These are phyloP conservation scores for Geranium rotundifolium DNA, from an alignment of 345 rosid genomes.

Conservation along the genomic window DNA sequence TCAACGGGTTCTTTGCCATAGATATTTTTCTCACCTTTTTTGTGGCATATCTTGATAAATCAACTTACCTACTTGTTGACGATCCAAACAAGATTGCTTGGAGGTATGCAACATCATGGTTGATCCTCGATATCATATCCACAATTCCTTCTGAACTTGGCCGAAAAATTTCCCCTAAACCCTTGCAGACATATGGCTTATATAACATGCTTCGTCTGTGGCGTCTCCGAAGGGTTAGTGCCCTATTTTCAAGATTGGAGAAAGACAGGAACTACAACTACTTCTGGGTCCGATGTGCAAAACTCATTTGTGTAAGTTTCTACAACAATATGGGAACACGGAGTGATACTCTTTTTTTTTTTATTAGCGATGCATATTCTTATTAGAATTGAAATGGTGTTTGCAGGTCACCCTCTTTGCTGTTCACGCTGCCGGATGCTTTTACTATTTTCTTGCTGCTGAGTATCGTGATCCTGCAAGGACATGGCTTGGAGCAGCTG, in stretches of 20 bases:
- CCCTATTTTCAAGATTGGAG: slow-evolving; percentile 67
- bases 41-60: too few relatives aligned
- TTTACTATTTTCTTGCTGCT: slow-evolving; percentile 80
- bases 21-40: too few relatives aligned
- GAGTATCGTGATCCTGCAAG: slow-evolving; percentile 34
- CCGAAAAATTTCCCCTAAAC: slow-evolving; percentile 38
- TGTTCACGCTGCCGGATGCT: slow-evolving; percentile 85
- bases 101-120: slow-evolving; percentile 80
- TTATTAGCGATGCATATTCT: not conserved
- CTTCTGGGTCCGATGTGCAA: slow-evolving; percentile 88
- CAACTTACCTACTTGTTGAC: too few relatives aligned
- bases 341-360: not conserved
- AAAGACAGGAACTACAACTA: slow-evolving; percentile 86
- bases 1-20: too few relatives aligned
- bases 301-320: slow-evolving; percentile 67
- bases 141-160: slow-evolving; percentile 73
- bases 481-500: slow-evolving; percentile 63
- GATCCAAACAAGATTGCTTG: too few relatives aligned
- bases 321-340: not conserved
- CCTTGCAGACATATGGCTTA: slow-evolving; percentile 45
- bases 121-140: slow-evolving; percentile 61
- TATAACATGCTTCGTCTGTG: slow-evolving; percentile 96
- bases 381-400: not conserved
- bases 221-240: slow-evolving; percentile 94
- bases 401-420: slow-evolving; percentile 76